A percentile compares a stretch with the other conserved stretches of the same genome.
Conservation (phyloP, 345 rosid genomes). For the Combretum micranthum region DNA sequence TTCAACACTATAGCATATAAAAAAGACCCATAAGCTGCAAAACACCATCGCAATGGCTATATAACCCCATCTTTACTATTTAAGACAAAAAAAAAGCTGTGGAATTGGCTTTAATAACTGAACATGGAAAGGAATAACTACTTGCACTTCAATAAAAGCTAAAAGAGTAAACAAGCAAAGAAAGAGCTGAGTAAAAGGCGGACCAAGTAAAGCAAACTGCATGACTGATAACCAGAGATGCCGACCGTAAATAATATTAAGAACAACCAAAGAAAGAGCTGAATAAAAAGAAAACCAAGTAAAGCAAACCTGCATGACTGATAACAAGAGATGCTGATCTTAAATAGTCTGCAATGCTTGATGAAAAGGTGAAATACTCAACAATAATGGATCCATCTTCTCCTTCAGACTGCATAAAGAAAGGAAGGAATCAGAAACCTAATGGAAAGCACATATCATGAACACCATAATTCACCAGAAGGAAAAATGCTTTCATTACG, state of each 20-base stretch:
- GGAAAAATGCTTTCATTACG: not conserved
- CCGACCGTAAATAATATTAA: slow-evolving; percentile 67
- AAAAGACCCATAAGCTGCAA: no score
- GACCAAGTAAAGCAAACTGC: slow-evolving; percentile 34
- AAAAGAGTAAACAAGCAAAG: no score
- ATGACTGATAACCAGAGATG: slow-evolving; percentile 91
- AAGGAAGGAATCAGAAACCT: not conserved
- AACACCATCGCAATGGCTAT: not conserved
- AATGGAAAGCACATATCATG: not conserved
- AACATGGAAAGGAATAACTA: no score
- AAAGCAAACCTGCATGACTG: slow-evolving; percentile 70
- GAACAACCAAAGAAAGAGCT: no score
- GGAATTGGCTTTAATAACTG: no score
- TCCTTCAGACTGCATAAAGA: slow-evolving; percentile 38
- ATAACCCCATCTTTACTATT: not conserved
- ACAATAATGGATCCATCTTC: slow-evolving; percentile 61
- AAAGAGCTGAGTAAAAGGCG: not conserved
- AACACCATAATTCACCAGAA: not conserved
- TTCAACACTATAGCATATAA: no score
- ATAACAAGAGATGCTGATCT: slow-evolving; percentile 84
- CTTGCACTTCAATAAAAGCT: no score
- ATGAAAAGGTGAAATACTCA: slow-evolving; percentile 83
- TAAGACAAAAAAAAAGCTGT: not conserved
- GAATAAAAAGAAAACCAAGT: not conserved
- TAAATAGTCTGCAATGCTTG: slow-evolving; percentile 75